A percentile compares a stretch with the other conserved stretches of the same genome.
Conservation (phyloP, 2,329 filamentous ascomycete genomes). For the Calonectria ilicicola region DNA sequence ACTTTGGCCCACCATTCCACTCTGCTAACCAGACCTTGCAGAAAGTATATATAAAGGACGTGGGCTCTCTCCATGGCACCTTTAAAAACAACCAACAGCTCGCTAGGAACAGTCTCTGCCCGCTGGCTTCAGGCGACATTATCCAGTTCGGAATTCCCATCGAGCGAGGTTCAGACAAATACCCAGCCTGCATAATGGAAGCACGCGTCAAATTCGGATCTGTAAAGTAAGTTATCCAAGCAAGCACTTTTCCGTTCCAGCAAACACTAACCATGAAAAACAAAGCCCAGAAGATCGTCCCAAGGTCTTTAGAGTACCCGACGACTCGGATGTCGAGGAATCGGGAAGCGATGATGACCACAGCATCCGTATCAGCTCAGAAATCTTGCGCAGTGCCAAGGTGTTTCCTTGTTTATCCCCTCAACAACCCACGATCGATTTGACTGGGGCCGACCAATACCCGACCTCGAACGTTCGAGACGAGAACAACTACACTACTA, state of each 20-base stretch:
- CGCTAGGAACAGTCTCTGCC: slow-evolving; percentile 20
- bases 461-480: slow-evolving; percentile 26
- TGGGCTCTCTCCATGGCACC: slow-evolving; percentile 66
- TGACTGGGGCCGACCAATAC: slow-evolving; percentile 37
- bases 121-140: slow-evolving; percentile 45
- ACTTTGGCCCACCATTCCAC: not conserved
- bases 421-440: slow-evolving; percentile 32
- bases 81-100: slow-evolving; percentile 53
- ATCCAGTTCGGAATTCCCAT: slow-evolving; percentile 52
- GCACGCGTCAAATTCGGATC: slow-evolving; percentile 46
- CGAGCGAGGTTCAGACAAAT: slow-evolving; percentile 48
- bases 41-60: slow-evolving; percentile 60
- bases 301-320: slow-evolving; percentile 56
- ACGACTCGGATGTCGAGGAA: slow-evolving; percentile 52
- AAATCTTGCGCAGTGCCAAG: slow-evolving; percentile 44
- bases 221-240: slow-evolving; percentile 31
- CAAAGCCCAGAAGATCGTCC: slow-evolving; percentile 42
- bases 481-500: slow-evolving; percentile 17
- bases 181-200: slow-evolving; percentile 53
- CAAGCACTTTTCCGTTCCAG: not conserved
- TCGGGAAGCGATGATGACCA: slow-evolving; percentile 42
- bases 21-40: slow-evolving; percentile 44
- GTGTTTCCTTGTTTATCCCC: slow-evolving; percentile 28
- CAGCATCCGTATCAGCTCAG: slow-evolving; percentile 40
- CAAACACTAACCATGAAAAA: slow-evolving; percentile 28